phyloP scores from a whole-genome alignment of 2,329 filamentous ascomycete genomes.

The Drechslerella dactyloides region DNA sequence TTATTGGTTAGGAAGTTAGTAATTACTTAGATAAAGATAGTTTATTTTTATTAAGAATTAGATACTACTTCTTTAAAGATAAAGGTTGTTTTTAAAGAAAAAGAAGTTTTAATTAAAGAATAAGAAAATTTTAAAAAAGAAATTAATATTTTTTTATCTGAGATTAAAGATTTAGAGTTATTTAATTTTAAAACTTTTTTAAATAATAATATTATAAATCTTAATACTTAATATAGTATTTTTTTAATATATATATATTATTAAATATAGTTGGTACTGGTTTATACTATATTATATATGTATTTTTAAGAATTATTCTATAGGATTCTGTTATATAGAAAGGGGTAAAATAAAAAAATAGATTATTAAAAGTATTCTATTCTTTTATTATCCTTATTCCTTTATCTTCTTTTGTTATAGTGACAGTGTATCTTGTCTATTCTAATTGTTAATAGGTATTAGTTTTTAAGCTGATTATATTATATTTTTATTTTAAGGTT shows the following conservation, averaged over 20 bases:
- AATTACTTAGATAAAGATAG: background rate
- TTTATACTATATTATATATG: background rate
- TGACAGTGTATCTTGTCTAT: too few relatives aligned
- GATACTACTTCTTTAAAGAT: background rate
- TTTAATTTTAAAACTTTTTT: background rate
- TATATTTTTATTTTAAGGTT: background rate
- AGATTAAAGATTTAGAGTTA: background rate
- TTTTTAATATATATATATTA: background rate
- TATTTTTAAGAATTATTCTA: background rate
- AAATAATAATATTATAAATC: background rate
- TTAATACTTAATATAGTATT: background rate
- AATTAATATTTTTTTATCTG: background rate
- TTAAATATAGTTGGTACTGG: background rate
- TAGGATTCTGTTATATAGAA: background rate
- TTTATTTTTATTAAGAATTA: background rate
- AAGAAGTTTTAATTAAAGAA: background rate
- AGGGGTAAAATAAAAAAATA: constrained; percentile 4
- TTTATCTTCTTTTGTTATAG: too few relatives aligned
- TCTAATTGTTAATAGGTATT: too few relatives aligned
- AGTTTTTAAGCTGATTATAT: background rate
- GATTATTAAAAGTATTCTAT: background rate
- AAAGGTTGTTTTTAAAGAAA: background rate
- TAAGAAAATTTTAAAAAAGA: background rate
- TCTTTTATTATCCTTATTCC: too few relatives aligned
- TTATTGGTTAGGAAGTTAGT: background rate